Percentiles rank a stretch among this genome's conserved stretches.
Evolutionary conservation across 2,329 filamentous ascomycete species (phyloP).

Genomic region (Pseudohalonectria lignicola): DNA sequence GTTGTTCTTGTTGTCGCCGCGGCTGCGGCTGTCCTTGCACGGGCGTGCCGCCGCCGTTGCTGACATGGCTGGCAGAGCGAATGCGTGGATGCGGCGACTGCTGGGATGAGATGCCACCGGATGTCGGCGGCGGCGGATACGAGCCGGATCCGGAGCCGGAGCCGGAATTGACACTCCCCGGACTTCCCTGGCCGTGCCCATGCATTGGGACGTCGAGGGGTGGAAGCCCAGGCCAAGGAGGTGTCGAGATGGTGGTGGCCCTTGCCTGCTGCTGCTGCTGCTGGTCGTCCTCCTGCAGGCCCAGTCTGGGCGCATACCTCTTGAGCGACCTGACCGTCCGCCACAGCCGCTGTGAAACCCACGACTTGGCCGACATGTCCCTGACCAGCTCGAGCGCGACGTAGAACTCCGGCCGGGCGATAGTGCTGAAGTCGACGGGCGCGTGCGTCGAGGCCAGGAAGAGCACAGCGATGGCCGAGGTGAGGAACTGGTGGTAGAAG

Average conservation of each 20-base stretch:
- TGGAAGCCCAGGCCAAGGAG: no score
- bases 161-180: no score
- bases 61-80: no score
- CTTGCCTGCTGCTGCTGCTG: slow-evolving; percentile 12
- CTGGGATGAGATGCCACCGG: no score
- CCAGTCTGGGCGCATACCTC: slow-evolving; percentile 59
- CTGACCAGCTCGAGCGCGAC: slow-evolving; percentile 66
- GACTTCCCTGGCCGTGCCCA: background rate
- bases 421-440: slow-evolving; percentile 56
- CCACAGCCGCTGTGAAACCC: slow-evolving; percentile 64
- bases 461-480: slow-evolving; percentile 62
- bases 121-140: background rate
- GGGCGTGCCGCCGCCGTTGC: background rate
- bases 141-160: background rate
- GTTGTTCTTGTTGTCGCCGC: no score
- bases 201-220: no score
- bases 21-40: no score
- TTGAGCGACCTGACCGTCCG: slow-evolving; percentile 60
- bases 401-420: slow-evolving; percentile 67
- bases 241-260: background rate
- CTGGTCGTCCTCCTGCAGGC: slow-evolving; percentile 41
- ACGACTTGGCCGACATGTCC: slow-evolving; percentile 59
- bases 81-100: background rate
- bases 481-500: slow-evolving; percentile 73
- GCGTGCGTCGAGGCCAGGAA: slow-evolving; percentile 70